Conservation (phyloP, 371 early-diverging fungal species). For the Apophysomyces variabilis region DNA sequence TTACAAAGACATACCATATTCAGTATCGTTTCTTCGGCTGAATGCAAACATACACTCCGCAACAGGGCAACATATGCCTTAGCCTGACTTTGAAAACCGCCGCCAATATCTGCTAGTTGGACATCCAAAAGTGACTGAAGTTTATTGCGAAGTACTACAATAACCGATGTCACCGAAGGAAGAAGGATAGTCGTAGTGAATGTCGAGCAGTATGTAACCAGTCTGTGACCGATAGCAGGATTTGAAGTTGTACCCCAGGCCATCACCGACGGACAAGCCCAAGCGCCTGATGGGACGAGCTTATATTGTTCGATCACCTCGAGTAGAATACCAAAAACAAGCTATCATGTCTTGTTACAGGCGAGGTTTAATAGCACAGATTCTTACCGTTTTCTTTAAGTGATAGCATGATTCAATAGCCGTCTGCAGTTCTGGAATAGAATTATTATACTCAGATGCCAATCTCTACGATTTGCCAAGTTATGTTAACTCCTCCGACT, state of each 20-base stretch:
- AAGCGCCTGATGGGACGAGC: conserved; percentile 1
- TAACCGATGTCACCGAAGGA: neutral
- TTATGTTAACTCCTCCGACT: neutral
- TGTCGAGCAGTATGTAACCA: neutral
- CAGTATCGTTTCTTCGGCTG: conserved; percentile 10
- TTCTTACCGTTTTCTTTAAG: conserved; percentile 5
- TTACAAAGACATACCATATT: neutral
- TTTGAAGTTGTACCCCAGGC: conserved; percentile 15
- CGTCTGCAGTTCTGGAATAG: neutral
- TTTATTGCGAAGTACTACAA: neutral
- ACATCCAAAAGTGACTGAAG: neutral
- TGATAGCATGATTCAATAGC: neutral
- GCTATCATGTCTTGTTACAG: neutral
- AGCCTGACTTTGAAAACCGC: conserved; percentile 4
- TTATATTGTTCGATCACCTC: conserved; percentile 6
- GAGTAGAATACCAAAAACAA: conserved; percentile 8
- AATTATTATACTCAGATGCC: neutral
- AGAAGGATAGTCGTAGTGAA: neutral
- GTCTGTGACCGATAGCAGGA: neutral
- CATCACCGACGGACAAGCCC: conserved; percentile 13
- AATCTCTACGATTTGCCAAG: neutral
- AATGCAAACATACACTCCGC: neutral
- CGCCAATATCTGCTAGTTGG: neutral
- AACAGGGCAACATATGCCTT: conserved; percentile 5
- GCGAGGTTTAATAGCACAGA: too few species aligned